Conservation (phyloP, 371 early-diverging fungal species). For the Rhizopus stolonifer region DNA sequence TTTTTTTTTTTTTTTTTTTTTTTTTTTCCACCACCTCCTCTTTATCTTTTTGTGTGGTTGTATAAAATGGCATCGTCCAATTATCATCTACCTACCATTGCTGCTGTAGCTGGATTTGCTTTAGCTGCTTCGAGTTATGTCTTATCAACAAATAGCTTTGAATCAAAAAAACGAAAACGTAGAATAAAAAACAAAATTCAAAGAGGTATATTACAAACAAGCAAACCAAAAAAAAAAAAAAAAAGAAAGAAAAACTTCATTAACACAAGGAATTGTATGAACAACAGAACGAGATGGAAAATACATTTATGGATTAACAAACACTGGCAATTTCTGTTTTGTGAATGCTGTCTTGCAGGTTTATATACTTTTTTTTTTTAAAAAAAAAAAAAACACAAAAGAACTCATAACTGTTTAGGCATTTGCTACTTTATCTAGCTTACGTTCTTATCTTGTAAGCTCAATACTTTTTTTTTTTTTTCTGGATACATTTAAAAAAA, state of each 20-base stretch:
- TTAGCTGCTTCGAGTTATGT: conserved; percentile 50
- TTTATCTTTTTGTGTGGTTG: not conserved
- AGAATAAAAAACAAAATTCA: conserved; percentile 42
- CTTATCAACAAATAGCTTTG: conserved; percentile 29
- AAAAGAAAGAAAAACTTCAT: too few relatives aligned
- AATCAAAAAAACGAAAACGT: conserved; percentile 38
- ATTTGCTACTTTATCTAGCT: conserved; percentile 49
- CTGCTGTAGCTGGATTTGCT: conserved; percentile 50
- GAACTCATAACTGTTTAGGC: conserved; percentile 34
- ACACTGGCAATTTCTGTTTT: conserved; percentile 89
- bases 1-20: not conserved
- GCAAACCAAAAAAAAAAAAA: too few relatives aligned
- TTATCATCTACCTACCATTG: conserved; percentile 49
- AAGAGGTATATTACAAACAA: conserved; percentile 26
- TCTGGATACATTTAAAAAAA: not conserved
- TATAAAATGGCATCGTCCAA: conserved; percentile 37
- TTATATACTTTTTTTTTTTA: too few relatives aligned
- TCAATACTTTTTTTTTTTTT: not conserved
- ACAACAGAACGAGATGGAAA: conserved; percentile 44
- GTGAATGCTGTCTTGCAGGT: conserved; percentile 86
- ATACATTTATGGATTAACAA: conserved; percentile 69
- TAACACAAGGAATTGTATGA: too few relatives aligned
- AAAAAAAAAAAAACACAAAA: not conserved
- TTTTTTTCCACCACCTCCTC: too few relatives aligned
- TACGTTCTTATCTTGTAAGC: conserved; percentile 49